Percentiles rank a stretch among this genome's conserved stretches.
phyloP scores from a whole-genome alignment of 1,284 basidiomycete species.

The Sporisorium exsertum region DNA sequence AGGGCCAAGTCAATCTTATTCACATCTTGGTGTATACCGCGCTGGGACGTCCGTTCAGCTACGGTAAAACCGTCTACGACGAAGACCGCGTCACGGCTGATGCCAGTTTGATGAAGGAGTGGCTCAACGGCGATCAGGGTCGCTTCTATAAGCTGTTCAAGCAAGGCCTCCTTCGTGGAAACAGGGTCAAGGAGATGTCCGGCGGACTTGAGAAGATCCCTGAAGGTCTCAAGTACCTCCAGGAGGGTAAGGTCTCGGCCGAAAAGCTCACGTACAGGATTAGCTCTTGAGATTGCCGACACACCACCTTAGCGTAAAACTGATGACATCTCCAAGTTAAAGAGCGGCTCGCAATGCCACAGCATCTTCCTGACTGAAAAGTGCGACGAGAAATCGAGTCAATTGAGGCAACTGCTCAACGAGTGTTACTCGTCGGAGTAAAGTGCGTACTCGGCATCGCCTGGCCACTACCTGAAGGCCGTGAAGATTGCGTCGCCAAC shows the following conservation, averaged over 20 bases:
- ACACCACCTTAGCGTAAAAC: background rate
- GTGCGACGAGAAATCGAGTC: background rate
- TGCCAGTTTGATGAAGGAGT: conserved; percentile 37
- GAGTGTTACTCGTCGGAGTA: conserved; percentile 15
- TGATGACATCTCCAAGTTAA: background rate
- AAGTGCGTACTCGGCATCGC: conserved; percentile 4
- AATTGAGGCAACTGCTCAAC: background rate
- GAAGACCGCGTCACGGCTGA: conserved; percentile 41
- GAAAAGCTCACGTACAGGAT: conserved; percentile 62
- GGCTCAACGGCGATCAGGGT: conserved; percentile 52
- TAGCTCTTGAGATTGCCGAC: conserved; percentile 15
- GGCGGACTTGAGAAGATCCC: conserved; percentile 55
- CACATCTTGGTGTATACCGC: conserved; percentile 60
- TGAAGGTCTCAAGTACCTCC: conserved; percentile 56
- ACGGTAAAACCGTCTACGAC: conserved; percentile 51
- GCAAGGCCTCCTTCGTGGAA: conserved; percentile 51
- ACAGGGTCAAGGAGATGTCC: conserved; percentile 53
- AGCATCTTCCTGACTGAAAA: background rate
- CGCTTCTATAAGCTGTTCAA: conserved; percentile 51
- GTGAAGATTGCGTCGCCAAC: conserved; percentile 1
- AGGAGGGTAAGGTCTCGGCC: conserved; percentile 58
- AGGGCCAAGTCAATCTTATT: conserved; percentile 57
- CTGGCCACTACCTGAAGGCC: conserved; percentile 1
- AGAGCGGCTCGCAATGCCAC: background rate
- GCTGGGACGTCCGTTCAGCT: conserved; percentile 52